Percentiles rank a stretch among this genome's conserved stretches.
Evolutionary conservation across 306 rosid species (phyloP).

Genomic region (Pueraria montana): DNA sequence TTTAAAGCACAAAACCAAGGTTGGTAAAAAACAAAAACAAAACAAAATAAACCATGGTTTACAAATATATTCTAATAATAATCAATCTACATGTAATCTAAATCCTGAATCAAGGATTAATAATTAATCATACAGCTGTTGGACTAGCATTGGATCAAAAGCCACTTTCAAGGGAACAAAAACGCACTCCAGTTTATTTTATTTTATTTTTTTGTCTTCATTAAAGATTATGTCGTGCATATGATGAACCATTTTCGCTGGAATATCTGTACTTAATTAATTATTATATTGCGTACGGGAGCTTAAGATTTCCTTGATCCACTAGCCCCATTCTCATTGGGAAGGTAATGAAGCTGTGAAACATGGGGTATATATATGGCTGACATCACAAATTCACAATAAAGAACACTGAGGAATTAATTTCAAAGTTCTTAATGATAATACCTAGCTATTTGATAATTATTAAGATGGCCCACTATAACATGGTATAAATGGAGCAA

Average conservation of each 20-base stretch:
- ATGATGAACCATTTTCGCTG: constrained; percentile 1
- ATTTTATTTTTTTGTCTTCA: not conserved
- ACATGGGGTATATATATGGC: constrained; percentile 32
- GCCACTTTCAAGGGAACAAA: constrained; percentile 59
- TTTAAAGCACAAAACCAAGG: constrained; percentile 42
- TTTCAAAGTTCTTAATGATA: constrained; percentile 42
- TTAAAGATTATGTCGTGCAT: constrained; percentile 34
- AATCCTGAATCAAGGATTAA: constrained; percentile 44
- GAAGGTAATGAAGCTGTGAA: constrained; percentile 43
- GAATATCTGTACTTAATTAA: constrained; percentile 43
- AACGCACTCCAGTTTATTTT: constrained; percentile 43
- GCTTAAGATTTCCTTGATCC: constrained; percentile 40
- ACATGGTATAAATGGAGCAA: constrained; percentile 28
- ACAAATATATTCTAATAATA: not conserved
- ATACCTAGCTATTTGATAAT: not conserved
- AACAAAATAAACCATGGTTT: constrained; percentile 10
- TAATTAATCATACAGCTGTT: constrained; percentile 59
- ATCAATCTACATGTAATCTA: constrained; percentile 42
- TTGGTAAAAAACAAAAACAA: constrained; percentile 19
- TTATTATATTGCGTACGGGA: constrained; percentile 31
- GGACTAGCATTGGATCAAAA: constrained; percentile 44
- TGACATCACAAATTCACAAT: constrained; percentile 43
- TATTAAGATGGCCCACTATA: constrained; percentile 31
- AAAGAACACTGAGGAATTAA: constrained; percentile 44
- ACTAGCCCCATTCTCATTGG: constrained; percentile 51